These are phyloP conservation scores for Saxophila tyrrhenica DNA, from an alignment of 495 filamentous ascomycete genomes.

Conservation along the genomic window DNA sequence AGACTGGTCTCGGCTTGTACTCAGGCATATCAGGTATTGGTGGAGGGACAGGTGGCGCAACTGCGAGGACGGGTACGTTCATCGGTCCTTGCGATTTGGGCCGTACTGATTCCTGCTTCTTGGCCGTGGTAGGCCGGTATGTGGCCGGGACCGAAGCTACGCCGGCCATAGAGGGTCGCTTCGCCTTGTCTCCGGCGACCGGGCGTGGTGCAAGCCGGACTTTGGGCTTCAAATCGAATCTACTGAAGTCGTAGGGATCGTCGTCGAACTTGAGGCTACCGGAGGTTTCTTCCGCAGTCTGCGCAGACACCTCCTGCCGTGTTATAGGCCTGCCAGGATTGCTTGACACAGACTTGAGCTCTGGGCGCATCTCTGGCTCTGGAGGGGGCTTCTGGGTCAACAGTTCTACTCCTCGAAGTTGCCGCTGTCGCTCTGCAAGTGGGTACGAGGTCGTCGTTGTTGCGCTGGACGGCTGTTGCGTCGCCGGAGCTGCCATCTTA, in stretches of 20 bases:
- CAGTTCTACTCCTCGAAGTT: neutral
- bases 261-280: slow-evolving; percentile 50
- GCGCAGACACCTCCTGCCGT: neutral
- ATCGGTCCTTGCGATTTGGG: slow-evolving; percentile 23
- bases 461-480: neutral
- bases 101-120: slow-evolving; percentile 19
- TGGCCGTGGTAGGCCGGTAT: slow-evolving; percentile 4
- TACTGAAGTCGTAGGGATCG: slow-evolving; percentile 17
- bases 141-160: slow-evolving; percentile 11
- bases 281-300: slow-evolving; percentile 15
- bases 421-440: neutral
- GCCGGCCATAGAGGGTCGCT: slow-evolving; percentile 8
- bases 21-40: slow-evolving; percentile 28
- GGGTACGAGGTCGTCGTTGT: neutral
- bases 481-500: neutral
- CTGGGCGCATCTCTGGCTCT: too few species aligned
- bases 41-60: slow-evolving; percentile 19
- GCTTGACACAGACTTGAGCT: neutral
- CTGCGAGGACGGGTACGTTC: slow-evolving; percentile 9
- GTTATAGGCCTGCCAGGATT: neutral
- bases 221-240: slow-evolving; percentile 49
- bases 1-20: slow-evolving; percentile 38
- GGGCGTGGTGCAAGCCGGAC: slow-evolving; percentile 78
- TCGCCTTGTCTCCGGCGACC: slow-evolving; percentile 13
- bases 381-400: neutral